phyloP scores from a whole-genome alignment of 805 yeast genomes.

The Yarrowia keelungensis region DNA sequence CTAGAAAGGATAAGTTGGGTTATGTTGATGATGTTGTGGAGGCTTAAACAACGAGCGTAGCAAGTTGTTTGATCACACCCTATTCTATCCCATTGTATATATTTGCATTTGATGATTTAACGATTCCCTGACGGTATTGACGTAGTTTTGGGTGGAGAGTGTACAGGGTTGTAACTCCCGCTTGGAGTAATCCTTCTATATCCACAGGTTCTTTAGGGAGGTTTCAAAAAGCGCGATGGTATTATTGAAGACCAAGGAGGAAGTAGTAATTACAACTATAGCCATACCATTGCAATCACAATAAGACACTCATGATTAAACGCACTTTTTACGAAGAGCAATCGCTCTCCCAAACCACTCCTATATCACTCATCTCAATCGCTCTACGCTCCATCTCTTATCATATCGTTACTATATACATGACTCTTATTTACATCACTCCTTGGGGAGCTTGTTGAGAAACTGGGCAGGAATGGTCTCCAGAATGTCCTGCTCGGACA shows the following conservation, averaged over 20 bases:
- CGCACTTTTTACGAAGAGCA: too few species aligned
- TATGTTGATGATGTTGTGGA: conserved; percentile 26
- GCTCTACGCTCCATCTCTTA: background rate
- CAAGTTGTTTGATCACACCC: background rate
- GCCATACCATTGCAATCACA: too few species aligned
- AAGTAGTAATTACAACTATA: too few species aligned
- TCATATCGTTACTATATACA: conserved; percentile 39
- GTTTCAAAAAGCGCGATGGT: too few species aligned
- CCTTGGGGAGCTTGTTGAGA: conserved; percentile 37
- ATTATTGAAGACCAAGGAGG: background rate
- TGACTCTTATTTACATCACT: conserved; percentile 35
- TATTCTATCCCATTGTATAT: background rate
- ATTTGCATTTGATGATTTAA: conserved; percentile 19
- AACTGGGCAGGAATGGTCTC: conserved; percentile 32
- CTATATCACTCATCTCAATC: too few species aligned
- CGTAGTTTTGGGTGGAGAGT: too few species aligned
- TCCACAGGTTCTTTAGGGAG: too few species aligned
- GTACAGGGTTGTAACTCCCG: too few species aligned
- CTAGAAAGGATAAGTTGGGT: conserved; percentile 46
- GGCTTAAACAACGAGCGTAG: background rate
- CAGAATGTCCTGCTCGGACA: conserved; percentile 34
- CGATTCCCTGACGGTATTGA: background rate
- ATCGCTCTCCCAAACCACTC: too few species aligned
- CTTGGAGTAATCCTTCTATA: too few species aligned
- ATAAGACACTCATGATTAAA: too few species aligned